Base-by-base conservation (phyloP, 2,329 filamentous ascomycete species). In the Xylariaceae sp. region DNA sequence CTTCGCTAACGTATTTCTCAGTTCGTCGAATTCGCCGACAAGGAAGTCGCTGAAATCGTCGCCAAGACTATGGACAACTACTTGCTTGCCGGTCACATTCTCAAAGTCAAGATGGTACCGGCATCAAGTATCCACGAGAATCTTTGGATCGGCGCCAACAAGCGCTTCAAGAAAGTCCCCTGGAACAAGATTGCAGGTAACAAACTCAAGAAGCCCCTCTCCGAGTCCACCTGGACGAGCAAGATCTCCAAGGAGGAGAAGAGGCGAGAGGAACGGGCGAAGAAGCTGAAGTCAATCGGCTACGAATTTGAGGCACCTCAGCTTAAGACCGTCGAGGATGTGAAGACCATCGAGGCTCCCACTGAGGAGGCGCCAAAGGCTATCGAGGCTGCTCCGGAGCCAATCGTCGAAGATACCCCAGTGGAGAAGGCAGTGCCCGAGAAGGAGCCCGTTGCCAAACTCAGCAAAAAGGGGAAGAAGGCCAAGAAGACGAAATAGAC, bases 61-160 rank as follows among this genome's bases (percentile, higher is more conserved):
- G 87, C 90, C 45, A 89, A 91, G 74, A 96, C 94, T 18, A 99
- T 99, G 94, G 60, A 66, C 38, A 63, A 64, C 45, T 99, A 99
- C 73, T 83, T 97, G 38, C 81, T 99, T 66, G 97, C 96, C 70
- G 90, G 90, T 6, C 93, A 97, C 69, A 88, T 97, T 56, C 78
- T 99, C 62, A 93, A 95, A 72, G 93, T 92, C 72, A 89, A 90
- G 68, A 76, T 85, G 19, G 81, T 97, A 4, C 83, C 89, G 4
- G 75, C 83, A 51, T 89, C 89, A 55, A 85, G 92, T 66, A 76
- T 96, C 41, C 90, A 95, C 68, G 80, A 85, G 19, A 80, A 90
- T 56, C 76, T 97, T 48, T 97, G 91, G 83, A 91, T 94, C 74
- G 91, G 91, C 36, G 90, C 91, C 64, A 93, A 95, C 72, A 85